These are phyloP conservation scores for Aspergillus ochraceus DNA, from an alignment of 2,329 filamentous ascomycete species.

Conservation along the genomic window DNA sequence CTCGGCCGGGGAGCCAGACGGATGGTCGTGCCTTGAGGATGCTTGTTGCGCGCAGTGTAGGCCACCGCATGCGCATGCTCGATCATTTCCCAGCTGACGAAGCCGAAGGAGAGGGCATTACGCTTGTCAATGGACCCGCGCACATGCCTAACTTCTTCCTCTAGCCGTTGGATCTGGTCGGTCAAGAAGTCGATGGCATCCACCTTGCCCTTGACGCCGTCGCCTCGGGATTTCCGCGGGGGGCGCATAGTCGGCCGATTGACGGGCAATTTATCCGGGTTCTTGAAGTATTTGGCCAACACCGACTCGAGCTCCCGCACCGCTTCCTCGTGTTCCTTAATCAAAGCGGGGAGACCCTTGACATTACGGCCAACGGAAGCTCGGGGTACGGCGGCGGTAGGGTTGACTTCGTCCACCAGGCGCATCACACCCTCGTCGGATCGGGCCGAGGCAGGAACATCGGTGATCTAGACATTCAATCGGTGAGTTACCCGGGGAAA, in stretches of 20 bases:
- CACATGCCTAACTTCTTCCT: conserved; percentile 80
- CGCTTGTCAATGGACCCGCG: conserved; percentile 80
- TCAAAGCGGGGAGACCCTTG: conserved; percentile 81
- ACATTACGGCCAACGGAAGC: conserved; percentile 88
- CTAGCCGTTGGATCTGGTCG: conserved; percentile 76
- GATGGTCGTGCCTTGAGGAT: conserved; percentile 74
- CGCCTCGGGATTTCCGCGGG: conserved; percentile 74
- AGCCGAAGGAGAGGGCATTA: conserved; percentile 87
- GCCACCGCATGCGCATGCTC: conserved; percentile 85
- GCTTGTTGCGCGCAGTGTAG: conserved; percentile 76
- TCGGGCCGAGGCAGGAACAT: conserved; percentile 74
- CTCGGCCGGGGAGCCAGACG: conserved; percentile 79
- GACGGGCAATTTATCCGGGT: conserved; percentile 75
- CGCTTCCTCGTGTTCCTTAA: conserved; percentile 76
- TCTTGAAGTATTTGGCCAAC: conserved; percentile 85
- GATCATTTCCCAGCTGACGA: conserved; percentile 89
- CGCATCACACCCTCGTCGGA: conserved; percentile 85
- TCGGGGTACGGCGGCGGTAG: conserved; percentile 74
- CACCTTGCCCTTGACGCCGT: conserved; percentile 69
- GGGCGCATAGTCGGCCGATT: conserved; percentile 76
- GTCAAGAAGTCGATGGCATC: conserved; percentile 95
- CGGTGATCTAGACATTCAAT: conserved; percentile 61
- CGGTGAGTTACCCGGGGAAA: neutral
- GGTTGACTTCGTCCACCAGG: conserved; percentile 77
- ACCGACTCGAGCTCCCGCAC: conserved; percentile 82